Percentiles rank a stretch among this genome's conserved stretches.
phyloP scores from a whole-genome alignment of 345 rosid species.

The Limnanthes douglasii region DNA sequence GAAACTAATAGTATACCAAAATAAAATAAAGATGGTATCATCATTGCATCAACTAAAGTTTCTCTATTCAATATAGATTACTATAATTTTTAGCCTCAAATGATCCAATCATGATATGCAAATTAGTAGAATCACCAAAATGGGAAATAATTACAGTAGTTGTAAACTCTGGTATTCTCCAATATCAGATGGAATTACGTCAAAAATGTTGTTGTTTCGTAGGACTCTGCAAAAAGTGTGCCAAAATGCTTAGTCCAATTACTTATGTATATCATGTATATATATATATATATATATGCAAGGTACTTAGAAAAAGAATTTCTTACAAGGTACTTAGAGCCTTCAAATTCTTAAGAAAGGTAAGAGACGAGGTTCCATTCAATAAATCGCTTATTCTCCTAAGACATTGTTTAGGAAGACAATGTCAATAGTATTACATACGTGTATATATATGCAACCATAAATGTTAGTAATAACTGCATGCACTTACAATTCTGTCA shows the following conservation, averaged over 20 bases:
- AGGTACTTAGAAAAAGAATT: neutral
- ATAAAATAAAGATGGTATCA: too few relatives aligned
- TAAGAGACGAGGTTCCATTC: conserved; percentile 30
- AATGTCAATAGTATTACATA: conserved; percentile 1
- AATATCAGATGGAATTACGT: conserved; percentile 23
- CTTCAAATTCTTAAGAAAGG: conserved; percentile 27
- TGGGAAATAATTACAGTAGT: too few relatives aligned
- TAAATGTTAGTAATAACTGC: neutral
- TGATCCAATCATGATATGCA: too few relatives aligned
- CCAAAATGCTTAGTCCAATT: conserved; percentile 1
- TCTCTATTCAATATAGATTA: too few relatives aligned
- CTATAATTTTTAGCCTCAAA: too few relatives aligned
- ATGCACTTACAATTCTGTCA: conserved; percentile 40
- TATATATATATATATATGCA: conserved; percentile 4
- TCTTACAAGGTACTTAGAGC: conserved; percentile 33
- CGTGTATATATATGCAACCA: neutral
- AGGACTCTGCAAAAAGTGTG: conserved; percentile 14
- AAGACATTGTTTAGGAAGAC: conserved; percentile 8
- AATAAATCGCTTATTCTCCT: conserved; percentile 46
- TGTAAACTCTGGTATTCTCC: conserved; percentile 16
- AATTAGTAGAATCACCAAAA: too few relatives aligned
- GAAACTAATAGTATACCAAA: too few relatives aligned
- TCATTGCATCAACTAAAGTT: too few relatives aligned
- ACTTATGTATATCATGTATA: conserved; percentile 3
- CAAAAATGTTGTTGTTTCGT: conserved; percentile 23